These are phyloP conservation scores for Colletotrichum cereale DNA, from an alignment of 2,329 filamentous ascomycete species.

Conservation along the genomic window DNA sequence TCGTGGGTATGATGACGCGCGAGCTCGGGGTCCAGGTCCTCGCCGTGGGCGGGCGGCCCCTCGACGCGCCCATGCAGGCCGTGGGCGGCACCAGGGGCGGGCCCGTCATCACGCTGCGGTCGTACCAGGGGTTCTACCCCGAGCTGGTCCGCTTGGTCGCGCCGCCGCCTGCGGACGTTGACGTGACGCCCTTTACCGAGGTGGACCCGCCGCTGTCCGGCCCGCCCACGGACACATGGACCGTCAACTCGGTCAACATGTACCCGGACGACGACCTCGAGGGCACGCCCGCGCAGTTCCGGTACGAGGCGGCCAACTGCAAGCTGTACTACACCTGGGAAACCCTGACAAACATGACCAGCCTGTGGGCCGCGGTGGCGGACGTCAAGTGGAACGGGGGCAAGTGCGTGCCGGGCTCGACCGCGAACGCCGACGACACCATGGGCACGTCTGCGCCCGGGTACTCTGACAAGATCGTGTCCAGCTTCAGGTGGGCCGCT, in stretches of 20 bases:
- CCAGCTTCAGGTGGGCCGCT: slow-evolving; percentile 29
- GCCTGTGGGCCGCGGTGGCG: slow-evolving; percentile 64
- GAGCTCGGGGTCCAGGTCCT: slow-evolving; percentile 67
- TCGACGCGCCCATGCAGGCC: slow-evolving; percentile 67
- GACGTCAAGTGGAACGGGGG: slow-evolving; percentile 41
- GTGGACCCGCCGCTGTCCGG: slow-evolving; percentile 27
- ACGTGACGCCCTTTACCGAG: slow-evolving; percentile 27
- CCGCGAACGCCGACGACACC: slow-evolving; percentile 30
- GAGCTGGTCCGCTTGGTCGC: neutral
- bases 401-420: slow-evolving; percentile 38
- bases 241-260: slow-evolving; percentile 42
- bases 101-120: slow-evolving; percentile 48
- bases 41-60: slow-evolving; percentile 70
- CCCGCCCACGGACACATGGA: neutral
- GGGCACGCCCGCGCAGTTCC: slow-evolving; percentile 66
- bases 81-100: slow-evolving; percentile 75
- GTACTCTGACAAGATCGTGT: slow-evolving; percentile 30
- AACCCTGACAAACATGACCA: slow-evolving; percentile 63
- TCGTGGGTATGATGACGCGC: slow-evolving; percentile 59
- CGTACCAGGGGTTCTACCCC: slow-evolving; percentile 13
- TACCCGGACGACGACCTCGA: slow-evolving; percentile 42
- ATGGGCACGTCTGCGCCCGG: slow-evolving; percentile 10
- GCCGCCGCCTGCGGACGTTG: slow-evolving; percentile 19
- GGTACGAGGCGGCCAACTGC: slow-evolving; percentile 72
- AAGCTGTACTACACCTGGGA: slow-evolving; percentile 69